phyloP scores from a whole-genome alignment of 164 flowering plant genomes.

The Litsea cubeba region DNA sequence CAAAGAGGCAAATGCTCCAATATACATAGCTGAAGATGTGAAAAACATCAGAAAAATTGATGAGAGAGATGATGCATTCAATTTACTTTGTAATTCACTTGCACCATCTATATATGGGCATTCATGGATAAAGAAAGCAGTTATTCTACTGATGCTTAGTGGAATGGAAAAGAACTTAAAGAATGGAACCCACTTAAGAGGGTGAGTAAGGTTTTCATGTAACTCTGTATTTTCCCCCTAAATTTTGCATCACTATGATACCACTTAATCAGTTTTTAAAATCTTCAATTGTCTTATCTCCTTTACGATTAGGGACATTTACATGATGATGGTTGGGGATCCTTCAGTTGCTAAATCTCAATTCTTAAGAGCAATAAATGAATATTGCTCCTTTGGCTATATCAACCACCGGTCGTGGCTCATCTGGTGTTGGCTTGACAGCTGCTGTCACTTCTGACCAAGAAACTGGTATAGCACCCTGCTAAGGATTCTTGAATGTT shows the following conservation, averaged over 20 bases:
- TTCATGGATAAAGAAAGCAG: conserved; percentile 96
- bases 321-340: conserved; percentile 99
- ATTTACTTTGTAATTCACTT: conserved; percentile 86
- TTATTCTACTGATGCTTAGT: conserved; percentile 87
- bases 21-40: conserved; percentile 64
- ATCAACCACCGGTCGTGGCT: conserved; percentile 99
- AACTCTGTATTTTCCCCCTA: neutral
- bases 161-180: conserved; percentile 92
- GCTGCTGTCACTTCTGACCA: conserved; percentile 99
- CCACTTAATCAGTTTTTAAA: neutral
- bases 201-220: conserved; percentile 32
- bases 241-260: neutral
- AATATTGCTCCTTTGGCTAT: conserved; percentile 98
- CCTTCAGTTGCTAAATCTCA: conserved; percentile 99
- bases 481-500: neutral
- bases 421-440: conserved; percentile 99
- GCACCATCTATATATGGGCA: conserved; percentile 99
- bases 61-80: conserved; percentile 70
- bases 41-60: conserved; percentile 70
- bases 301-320: conserved; percentile 63
- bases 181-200: conserved; percentile 96
- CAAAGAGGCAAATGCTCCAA: conserved; percentile 90
- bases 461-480: conserved; percentile 70
- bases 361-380: conserved; percentile 90
- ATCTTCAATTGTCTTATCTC: conserved; percentile 1